Evolutionary conservation across 2,329 filamentous ascomycete genomes (phyloP), one percentile per base, ranked within the genome.

Genomic region (Aspergillus brunneoviolaceus): DNA sequence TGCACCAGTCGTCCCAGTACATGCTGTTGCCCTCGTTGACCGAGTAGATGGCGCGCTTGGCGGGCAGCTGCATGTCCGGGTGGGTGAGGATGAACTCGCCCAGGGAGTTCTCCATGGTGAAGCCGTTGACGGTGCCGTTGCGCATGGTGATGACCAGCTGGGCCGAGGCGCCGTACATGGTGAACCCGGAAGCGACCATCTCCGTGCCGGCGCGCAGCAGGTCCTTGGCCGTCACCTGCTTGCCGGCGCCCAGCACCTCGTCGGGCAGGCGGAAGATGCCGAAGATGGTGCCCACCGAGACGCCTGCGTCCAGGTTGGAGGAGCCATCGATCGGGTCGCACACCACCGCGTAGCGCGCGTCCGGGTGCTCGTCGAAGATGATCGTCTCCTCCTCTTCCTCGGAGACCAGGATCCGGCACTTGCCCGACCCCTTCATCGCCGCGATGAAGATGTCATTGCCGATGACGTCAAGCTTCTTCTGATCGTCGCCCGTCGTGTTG

Each of bases 401-500:
- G 0, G 95, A 99, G n/a, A 99, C 93, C 39, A 99, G 83, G 60
- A 98, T 82, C 55, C 92, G 88, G 75, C 93, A 95, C 78, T 92
- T 93, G 70, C 92, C 93, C 29, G 90, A 96, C 56, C 91, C 94
- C 69, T 87, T 87, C 95, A 99, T 98, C 65, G 93, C 91, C 63
- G 91, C 89, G 73, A 99, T 91, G 82, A 99, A 99, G 70, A 99
- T 85, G 76, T 99, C 95, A 77, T 99, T 98, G 76, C 93, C 94
- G 75, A 99, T 98, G 61, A 99, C 94, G 76, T 99, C 95, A 64
- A 99, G 91, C 82, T 99, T 99, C 87, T 99, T 99, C 79, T 99
- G 95, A 76, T 98, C 95, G 78, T 99, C 95, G 66, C 95, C 95
- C 3, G 95, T 98, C 57, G 85, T 91, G 81, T 99, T 99, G 67